phyloP scores from a whole-genome alignment of 345 rosid species.

The Murraya paniculata region DNA sequence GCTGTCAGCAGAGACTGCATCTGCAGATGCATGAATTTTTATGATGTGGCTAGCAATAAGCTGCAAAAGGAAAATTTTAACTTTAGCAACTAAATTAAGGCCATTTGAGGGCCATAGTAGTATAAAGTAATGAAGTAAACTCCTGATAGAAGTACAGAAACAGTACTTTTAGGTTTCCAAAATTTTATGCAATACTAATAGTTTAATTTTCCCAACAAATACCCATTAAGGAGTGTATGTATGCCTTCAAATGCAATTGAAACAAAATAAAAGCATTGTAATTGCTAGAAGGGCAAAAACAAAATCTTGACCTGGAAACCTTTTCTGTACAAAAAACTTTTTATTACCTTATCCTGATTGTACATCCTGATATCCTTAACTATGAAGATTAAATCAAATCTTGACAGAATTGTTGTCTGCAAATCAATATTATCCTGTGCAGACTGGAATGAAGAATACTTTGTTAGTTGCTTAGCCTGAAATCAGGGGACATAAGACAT shows the following conservation, averaged over 20 bases:
- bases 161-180: neutral
- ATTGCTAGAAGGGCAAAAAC: neutral
- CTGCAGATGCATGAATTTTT: conserved; percentile 92
- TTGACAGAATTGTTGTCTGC: conserved; percentile 93
- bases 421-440: conserved; percentile 95
- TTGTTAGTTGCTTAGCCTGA: conserved; percentile 13
- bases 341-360: conserved; percentile 77
- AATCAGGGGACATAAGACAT: conserved; percentile 5
- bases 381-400: conserved; percentile 93
- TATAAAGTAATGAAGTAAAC: neutral
- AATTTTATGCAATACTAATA: neutral
- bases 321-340: neutral
- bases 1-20: conserved; percentile 46
- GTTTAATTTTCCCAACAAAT: neutral
- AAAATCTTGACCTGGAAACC: neutral
- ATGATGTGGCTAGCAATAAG: conserved; percentile 91
- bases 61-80: conserved; percentile 38
- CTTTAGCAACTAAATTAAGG: neutral
- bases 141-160: neutral
- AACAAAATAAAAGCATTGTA: neutral
- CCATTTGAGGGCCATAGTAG: neutral
- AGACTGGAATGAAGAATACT: conserved; percentile 45
- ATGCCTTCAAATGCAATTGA: neutral
- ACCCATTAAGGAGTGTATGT: neutral
- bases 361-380: conserved; percentile 90